Percentiles rank a stretch among this genome's conserved stretches.
These are phyloP conservation scores for Abelmoschus esculentus DNA, from an alignment of 345 rosid genomes.

Conservation along the genomic window DNA sequence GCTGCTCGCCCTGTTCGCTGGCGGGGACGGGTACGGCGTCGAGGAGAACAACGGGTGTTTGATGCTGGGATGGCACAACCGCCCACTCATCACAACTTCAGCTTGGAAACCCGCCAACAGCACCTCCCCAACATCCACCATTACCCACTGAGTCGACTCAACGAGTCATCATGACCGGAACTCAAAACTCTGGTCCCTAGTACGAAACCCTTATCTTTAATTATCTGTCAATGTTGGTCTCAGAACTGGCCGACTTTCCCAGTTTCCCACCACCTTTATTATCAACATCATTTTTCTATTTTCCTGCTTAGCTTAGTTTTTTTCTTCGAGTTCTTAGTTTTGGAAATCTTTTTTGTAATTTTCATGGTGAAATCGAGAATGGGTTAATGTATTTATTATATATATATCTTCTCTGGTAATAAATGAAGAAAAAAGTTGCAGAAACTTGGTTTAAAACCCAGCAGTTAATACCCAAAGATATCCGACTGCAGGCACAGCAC, in stretches of 20 bases:
- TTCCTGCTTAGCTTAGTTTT: conserved; percentile 1
- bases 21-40: conserved; percentile 82
- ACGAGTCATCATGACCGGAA: conserved; percentile 18
- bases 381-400: conserved; percentile 13
- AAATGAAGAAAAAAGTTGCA: not conserved
- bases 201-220: conserved; percentile 7
- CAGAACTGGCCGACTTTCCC: conserved; percentile 25
- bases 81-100: conserved; percentile 76
- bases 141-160: conserved; percentile 7
- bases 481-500: not conserved
- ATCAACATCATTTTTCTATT: not conserved
- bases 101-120: conserved; percentile 52
- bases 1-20: conserved; percentile 56
- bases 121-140: not conserved
- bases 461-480: not conserved
- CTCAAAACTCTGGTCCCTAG: not conserved
- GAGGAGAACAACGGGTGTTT: conserved; percentile 76
- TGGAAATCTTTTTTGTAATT: conserved; percentile 19
- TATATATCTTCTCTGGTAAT: conserved; percentile 10
- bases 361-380: conserved; percentile 15
- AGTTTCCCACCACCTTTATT: conserved; percentile 7
- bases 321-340: not conserved
- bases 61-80: conserved; percentile 84
- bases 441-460: not conserved
- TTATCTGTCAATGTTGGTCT: conserved; percentile 17